Evolutionary conservation across 148 eudicot species (phyloP).

Genomic region (Fagopyrum homotropicum): DNA sequence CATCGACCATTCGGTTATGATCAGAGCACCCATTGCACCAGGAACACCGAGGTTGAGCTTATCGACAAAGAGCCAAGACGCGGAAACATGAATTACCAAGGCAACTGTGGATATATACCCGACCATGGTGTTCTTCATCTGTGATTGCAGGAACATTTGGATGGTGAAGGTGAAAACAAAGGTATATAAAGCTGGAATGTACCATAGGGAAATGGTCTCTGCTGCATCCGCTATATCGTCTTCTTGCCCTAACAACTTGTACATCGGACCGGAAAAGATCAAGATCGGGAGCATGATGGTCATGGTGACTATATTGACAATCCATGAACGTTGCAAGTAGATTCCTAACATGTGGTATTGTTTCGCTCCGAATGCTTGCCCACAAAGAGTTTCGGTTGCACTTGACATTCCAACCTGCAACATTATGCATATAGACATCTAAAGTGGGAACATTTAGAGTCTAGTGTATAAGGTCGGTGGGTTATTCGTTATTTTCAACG

Average conservation of each 20-base stretch:
- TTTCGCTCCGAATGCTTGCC: too few relatives aligned
- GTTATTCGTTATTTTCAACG: too few relatives aligned
- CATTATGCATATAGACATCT: too few relatives aligned
- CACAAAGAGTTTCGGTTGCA: too few relatives aligned
- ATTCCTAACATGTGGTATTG: too few relatives aligned
- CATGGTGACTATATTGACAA: constrained; percentile 34
- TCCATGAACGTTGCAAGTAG: constrained; percentile 18
- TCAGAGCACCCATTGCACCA: background rate
- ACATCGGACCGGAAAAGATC: too few relatives aligned
- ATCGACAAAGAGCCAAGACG: constrained; percentile 40
- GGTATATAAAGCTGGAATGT: too few relatives aligned
- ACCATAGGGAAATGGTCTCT: constrained; percentile 1
- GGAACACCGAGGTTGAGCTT: background rate
- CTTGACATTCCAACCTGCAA: too few relatives aligned
- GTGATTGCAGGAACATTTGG: too few relatives aligned
- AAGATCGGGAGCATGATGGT: constrained; percentile 2
- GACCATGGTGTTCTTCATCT: constrained; percentile 41
- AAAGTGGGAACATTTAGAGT: too few relatives aligned
- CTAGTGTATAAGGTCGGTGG: too few relatives aligned
- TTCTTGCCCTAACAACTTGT: constrained; percentile 22
- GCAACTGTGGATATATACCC: constrained; percentile 35
- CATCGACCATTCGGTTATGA: background rate
- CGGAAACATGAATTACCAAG: constrained; percentile 31
- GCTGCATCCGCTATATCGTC: constrained; percentile 35
- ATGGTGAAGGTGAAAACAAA: too few relatives aligned